Evolutionary conservation across 768 basidiomycete genomes (phyloP).

Genomic region (Agrocybe chaxingu): DNA sequence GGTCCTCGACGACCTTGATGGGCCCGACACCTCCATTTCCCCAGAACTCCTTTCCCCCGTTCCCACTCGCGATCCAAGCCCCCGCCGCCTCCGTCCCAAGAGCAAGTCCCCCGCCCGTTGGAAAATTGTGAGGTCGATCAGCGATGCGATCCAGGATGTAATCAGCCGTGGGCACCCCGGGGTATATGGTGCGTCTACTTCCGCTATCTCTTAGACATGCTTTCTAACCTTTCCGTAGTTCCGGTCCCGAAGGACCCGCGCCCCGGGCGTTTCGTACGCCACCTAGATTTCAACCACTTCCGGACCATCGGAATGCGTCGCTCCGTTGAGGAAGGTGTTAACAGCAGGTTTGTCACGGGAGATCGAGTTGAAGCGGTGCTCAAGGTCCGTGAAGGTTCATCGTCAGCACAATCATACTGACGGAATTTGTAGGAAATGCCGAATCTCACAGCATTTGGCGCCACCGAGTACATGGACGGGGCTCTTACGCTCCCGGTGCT

Average conservation of each 20-base stretch:
- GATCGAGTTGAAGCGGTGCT: slow-evolving; percentile 76
- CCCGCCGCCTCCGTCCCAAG: slow-evolving; percentile 68
- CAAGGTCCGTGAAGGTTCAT: slow-evolving; percentile 47
- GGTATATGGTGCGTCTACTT: slow-evolving; percentile 57
- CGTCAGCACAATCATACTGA: slow-evolving; percentile 10
- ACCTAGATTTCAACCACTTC: slow-evolving; percentile 95
- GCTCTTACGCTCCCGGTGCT: slow-evolving; percentile 83
- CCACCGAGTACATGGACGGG: slow-evolving; percentile 98
- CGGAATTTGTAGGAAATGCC: slow-evolving; percentile 69
- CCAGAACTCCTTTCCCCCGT: slow-evolving; percentile 75
- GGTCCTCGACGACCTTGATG: slow-evolving; percentile 53
- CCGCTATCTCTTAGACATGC: neutral
- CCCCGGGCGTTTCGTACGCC: slow-evolving; percentile 77
- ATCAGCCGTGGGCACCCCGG: slow-evolving; percentile 62
- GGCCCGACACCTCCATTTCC: slow-evolving; percentile 69
- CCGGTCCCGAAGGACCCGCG: slow-evolving; percentile 68
- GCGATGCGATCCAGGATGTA: slow-evolving; percentile 71
- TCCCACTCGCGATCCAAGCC: slow-evolving; percentile 82
- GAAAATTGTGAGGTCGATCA: slow-evolving; percentile 78
- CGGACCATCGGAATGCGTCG: slow-evolving; percentile 95
- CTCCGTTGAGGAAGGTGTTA: slow-evolving; percentile 85
- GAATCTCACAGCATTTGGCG: slow-evolving; percentile 84
- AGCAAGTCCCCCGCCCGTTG: slow-evolving; percentile 82
- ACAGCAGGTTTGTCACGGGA: slow-evolving; percentile 90
- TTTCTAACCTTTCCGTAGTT: slow-evolving; percentile 36